phyloP scores from a whole-genome alignment of 257 asterid genomes.

The Petunia axillaris region DNA sequence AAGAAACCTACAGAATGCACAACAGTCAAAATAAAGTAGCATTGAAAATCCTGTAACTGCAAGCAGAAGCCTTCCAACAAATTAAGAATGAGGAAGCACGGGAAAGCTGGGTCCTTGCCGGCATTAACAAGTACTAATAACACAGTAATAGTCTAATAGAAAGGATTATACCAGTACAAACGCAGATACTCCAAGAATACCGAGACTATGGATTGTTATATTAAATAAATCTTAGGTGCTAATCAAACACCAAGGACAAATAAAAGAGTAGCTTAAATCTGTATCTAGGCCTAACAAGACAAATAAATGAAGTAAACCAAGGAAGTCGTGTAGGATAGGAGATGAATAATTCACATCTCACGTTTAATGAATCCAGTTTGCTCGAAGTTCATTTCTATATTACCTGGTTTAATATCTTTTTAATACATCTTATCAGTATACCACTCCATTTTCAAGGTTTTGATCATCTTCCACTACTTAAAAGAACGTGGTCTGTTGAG shows the following conservation, averaged over 20 bases:
- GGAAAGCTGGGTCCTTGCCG: neutral
- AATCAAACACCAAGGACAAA: neutral
- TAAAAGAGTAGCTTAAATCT: neutral
- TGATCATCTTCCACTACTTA: neutral
- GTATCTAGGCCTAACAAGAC: neutral
- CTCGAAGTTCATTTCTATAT: neutral
- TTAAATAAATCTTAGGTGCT: neutral
- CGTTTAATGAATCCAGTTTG: neutral
- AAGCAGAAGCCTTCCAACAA: neutral
- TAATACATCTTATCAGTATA: neutral
- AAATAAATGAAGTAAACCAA: neutral
- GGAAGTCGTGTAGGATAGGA: neutral
- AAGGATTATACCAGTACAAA: neutral
- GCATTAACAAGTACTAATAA: neutral
- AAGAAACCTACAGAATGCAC: slow-evolving; percentile 40
- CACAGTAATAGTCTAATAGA: neutral
- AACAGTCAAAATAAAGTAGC: neutral
- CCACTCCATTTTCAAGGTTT: neutral
- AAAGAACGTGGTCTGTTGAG: neutral
- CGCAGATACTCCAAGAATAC: neutral
- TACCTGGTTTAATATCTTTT: neutral
- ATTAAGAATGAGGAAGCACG: neutral
- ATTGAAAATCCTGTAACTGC: neutral
- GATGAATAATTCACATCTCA: neutral
- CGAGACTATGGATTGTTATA: neutral